Percentiles rank a stretch among this genome's conserved stretches.
Conservation (phyloP, 495 filamentous ascomycete species). For the Apiosordaria backusii region DNA sequence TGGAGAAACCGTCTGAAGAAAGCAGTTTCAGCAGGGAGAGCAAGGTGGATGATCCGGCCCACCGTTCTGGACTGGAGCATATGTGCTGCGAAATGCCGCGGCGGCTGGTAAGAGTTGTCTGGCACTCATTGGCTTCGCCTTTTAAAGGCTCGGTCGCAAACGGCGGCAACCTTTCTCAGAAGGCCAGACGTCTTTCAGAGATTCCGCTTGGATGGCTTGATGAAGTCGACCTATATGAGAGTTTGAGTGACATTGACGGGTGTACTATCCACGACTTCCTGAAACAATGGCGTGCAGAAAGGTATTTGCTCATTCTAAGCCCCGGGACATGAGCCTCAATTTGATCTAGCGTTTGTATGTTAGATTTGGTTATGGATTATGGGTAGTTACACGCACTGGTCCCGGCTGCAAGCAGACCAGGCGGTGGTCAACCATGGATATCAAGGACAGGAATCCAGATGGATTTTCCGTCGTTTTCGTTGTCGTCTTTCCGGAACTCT, state of each 20-base stretch:
- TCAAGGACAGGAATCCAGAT: no score
- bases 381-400: no score
- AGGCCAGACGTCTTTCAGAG: background rate
- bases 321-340: background rate
- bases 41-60: background rate
- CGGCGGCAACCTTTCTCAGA: background rate
- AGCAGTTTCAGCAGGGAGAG: background rate
- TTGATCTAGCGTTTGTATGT: background rate
- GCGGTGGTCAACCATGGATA: no score
- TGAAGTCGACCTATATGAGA: no score
- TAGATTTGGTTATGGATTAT: background rate
- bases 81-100: background rate
- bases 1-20: background rate
- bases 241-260: no score
- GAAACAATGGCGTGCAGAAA: background rate
- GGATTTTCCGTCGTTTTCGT: no score
- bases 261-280: background rate
- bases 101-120: background rate
- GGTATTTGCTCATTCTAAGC: background rate
- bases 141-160: background rate
- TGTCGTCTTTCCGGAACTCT: no score
- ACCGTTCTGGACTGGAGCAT: no score
- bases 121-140: background rate
- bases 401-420: no score
- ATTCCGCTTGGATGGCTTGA: background rate